A percentile compares a stretch with the other conserved stretches of the same genome.
Conservation (phyloP, 768 basidiomycete genomes). For the Gloeopeniophorella convolvens region DNA sequence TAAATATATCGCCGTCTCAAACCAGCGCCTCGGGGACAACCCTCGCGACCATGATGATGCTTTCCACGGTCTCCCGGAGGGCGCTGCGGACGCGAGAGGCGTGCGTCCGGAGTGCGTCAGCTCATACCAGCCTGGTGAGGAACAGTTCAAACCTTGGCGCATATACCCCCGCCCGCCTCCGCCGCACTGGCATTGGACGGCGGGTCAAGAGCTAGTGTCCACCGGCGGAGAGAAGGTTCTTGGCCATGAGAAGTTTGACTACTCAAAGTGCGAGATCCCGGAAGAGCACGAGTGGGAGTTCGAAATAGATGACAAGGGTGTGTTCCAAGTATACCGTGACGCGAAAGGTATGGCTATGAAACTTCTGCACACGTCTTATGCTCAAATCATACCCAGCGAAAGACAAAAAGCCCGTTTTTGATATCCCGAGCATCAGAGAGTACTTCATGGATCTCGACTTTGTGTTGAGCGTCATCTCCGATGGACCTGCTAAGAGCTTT, state of each 20-base stretch:
- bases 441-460: conserved; percentile 96
- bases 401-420: conserved; percentile 54
- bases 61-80: conserved; percentile 63
- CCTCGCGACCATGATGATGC: conserved; percentile 83
- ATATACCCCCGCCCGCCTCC: conserved; percentile 92
- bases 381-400: conserved; percentile 16
- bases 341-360: conserved; percentile 28
- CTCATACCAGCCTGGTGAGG: conserved; percentile 23
- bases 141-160: conserved; percentile 60
- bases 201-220: conserved; percentile 40
- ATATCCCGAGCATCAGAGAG: conserved; percentile 82
- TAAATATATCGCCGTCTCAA: conserved; percentile 86
- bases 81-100: conserved; percentile 56
- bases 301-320: conserved; percentile 79
- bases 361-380: not conserved
- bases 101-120: conserved; percentile 54
- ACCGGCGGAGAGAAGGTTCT: conserved; percentile 29
- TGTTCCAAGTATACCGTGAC: conserved; percentile 75
- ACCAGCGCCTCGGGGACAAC: conserved; percentile 91
- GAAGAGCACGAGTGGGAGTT: conserved; percentile 50
- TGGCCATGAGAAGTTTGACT: conserved; percentile 50
- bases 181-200: conserved; percentile 91
- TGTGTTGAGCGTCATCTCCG: conserved; percentile 82
- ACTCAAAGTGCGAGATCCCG: conserved; percentile 72
- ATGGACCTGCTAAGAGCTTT: conserved; percentile 95